phyloP scores from a whole-genome alignment of 306 rosid genomes.

The Biancaea sappan region DNA sequence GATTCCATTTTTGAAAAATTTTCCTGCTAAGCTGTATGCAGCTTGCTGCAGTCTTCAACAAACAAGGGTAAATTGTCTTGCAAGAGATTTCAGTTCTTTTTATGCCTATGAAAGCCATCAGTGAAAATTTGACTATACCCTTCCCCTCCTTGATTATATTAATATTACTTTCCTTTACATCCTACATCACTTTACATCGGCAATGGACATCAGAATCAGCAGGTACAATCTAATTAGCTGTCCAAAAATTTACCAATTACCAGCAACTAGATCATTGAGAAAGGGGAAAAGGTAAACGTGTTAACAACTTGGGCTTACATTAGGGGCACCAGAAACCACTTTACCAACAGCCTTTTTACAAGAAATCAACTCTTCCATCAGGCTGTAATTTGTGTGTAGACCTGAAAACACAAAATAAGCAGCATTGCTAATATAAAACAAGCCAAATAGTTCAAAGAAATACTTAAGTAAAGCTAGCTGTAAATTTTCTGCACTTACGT shows the following conservation, averaged over 20 bases:
- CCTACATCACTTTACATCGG: not conserved
- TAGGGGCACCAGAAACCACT: conserved; percentile 84
- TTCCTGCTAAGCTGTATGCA: not conserved
- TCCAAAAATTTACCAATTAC: conserved; percentile 18
- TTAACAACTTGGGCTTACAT: conserved; percentile 55
- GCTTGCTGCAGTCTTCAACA: not conserved
- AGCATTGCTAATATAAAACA: conserved; percentile 23
- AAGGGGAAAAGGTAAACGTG: not conserved
- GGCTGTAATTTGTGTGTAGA: conserved; percentile 91
- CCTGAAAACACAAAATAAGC: conserved; percentile 54
- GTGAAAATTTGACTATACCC: not conserved
- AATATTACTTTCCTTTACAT: conserved; percentile 17
- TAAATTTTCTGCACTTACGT: conserved; percentile 60
- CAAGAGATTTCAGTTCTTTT: not conserved
- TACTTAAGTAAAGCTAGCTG: conserved; percentile 24
- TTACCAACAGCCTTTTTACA: conserved; percentile 90
- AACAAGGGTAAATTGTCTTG: not conserved
- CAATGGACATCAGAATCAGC: conserved; percentile 3
- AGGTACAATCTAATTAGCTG: conserved; percentile 22
- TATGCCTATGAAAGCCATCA: too few relatives aligned
- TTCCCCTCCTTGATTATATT: not conserved
- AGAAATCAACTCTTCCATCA: conserved; percentile 96
- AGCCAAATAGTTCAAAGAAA: conserved; percentile 23
- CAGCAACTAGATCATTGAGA: conserved; percentile 24
- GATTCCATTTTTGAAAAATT: too few relatives aligned